Evolutionary conservation across 106 monocot genomes (phyloP).

Genomic region (Apostasia ramifera): DNA sequence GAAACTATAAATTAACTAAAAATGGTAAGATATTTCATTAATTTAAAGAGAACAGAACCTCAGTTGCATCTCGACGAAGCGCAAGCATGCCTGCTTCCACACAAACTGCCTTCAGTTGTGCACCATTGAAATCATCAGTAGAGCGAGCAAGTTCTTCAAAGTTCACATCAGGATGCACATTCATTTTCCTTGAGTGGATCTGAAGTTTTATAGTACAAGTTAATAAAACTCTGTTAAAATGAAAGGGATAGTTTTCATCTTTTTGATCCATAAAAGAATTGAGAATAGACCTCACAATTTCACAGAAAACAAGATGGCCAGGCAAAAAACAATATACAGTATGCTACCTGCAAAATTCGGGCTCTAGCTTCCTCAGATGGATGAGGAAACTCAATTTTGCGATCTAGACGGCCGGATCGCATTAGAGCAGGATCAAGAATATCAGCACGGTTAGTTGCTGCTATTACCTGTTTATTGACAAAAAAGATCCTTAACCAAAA

Average conservation of each 20-base stretch:
- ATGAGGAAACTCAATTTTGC: conserved; percentile 94
- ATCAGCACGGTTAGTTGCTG: conserved; percentile 93
- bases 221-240: not conserved
- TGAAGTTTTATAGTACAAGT: conserved; percentile 13
- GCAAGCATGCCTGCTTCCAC: conserved; percentile 97
- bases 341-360: conserved; percentile 70
- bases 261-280: not conserved
- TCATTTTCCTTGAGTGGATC: conserved; percentile 99
- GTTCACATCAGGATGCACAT: conserved; percentile 89
- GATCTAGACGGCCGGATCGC: conserved; percentile 90
- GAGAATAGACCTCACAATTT: not conserved
- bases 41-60: conserved; percentile 30
- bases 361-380: conserved; percentile 91
- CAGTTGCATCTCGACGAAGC: conserved; percentile 82
- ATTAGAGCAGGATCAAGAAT: conserved; percentile 92
- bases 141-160: conserved; percentile 95
- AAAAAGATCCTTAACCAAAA: not conserved
- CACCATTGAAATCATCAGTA: conserved; percentile 93
- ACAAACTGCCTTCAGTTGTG: conserved; percentile 90
- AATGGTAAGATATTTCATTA: not conserved
- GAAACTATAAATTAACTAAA: not conserved
- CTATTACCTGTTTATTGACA: conserved; percentile 65
- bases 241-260: not conserved
- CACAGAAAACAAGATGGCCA: conserved; percentile 1
- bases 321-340: not conserved